Base-by-base conservation (phyloP, 108 stramenopile species). In the Discostella stelligeroides region DNA sequence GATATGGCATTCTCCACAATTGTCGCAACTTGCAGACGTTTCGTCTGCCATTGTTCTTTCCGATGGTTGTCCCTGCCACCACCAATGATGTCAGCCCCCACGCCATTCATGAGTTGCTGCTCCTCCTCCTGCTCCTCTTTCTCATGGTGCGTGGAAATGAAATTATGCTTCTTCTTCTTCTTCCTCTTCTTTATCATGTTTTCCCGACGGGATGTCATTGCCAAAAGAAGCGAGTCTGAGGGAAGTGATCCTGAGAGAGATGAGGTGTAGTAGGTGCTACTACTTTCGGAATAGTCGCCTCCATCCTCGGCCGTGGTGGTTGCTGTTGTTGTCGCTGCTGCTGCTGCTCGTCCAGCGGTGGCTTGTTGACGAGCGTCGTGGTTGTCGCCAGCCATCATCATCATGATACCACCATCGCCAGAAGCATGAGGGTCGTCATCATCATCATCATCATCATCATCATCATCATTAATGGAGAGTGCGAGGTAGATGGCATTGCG, bases 181-280 rank as follows among this genome's bases (percentile, higher is more conserved):
- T 3, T 11, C 28, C n/a, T 43, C 20, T 1, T 17, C 38, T 17
- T 20, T 14, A 10, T 24, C 40, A 14, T 53, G 51, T 34, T 34
- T 34, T 53, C 40, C 14, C 70, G 59, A 45, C 60, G 48, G 48
- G 60, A 51, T n/a, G 70, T 27, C 30, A 25, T 15, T 28, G 29
- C 30, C 21, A n/a, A 9, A 12, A 60, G 29, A 17, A n/a, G n/a
- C n/a, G 49, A 30, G 17, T 71, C 70, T 17, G 56, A 58, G 25
- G 57, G 68, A 25, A 74, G 45, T 1, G 73, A 74, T 51, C 64
- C 73, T 13, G 73, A 74, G 30, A 74, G 73, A 25, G 73, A 74
- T 15, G 73, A 66, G 45, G 65, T 50, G 49, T 63, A 51, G 5
- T 56, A n/a, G n/a, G n/a, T n/a, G n/a, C n/a, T 62, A 2, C 38